Evolutionary conservation across 2,329 filamentous ascomycete species (phyloP).

Genomic region (Ophiobolus disseminans): DNA sequence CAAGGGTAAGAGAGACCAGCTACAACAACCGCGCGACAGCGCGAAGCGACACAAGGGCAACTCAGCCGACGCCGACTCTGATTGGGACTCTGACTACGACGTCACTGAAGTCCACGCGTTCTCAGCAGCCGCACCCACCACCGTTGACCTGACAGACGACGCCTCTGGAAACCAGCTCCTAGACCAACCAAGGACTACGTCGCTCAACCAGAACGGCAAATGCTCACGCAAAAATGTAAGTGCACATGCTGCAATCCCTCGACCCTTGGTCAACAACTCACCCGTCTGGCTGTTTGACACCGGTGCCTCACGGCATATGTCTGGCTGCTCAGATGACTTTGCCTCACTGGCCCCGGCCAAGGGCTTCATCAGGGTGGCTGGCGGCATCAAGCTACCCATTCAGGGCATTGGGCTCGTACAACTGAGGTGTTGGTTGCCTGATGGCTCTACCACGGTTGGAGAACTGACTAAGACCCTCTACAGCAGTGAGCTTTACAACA

Average conservation of each 20-base stretch:
- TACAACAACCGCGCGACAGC: not conserved
- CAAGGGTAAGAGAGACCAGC: not conserved
- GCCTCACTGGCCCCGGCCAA: not conserved
- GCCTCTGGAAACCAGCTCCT: not conserved
- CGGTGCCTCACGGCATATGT: constrained; percentile 14
- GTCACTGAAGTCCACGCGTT: not conserved
- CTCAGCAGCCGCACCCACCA: not conserved
- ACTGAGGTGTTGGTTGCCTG: constrained; percentile 3
- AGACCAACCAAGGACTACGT: not conserved
- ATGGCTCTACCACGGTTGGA: constrained; percentile 2
- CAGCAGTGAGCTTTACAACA: constrained; percentile 10
- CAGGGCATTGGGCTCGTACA: constrained; percentile 5
- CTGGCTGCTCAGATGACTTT: constrained; percentile 10
- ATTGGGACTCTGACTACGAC: not conserved
- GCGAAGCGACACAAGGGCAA: constrained; percentile 6
- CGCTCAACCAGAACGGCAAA: not conserved
- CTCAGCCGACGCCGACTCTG: not conserved
- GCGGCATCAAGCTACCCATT: constrained; percentile 11
- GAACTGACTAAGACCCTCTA: constrained; percentile 16
- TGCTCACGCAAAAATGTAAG: constrained; percentile 1
- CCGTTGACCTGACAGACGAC: not conserved
- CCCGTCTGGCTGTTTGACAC: constrained; percentile 13
- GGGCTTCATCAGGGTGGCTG: constrained; percentile 8
- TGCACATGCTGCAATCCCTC: constrained; percentile 3
- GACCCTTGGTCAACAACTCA: not conserved